Evolutionary conservation across 306 rosid species (phyloP).

Genomic region (Begonia peltatifolia): DNA sequence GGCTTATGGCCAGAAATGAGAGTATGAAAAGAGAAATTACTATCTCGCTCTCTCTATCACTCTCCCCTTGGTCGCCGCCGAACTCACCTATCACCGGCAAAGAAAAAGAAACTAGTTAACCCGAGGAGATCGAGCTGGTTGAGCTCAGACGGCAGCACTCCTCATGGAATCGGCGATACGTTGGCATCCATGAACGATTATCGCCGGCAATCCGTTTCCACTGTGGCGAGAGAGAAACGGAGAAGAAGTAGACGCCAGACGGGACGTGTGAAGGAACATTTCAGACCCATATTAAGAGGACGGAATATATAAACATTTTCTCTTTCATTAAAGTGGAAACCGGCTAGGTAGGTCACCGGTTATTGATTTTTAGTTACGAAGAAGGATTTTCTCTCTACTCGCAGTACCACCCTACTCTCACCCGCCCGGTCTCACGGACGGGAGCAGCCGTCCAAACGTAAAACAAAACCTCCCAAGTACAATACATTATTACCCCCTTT

Average conservation of each 20-base stretch:
- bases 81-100: conserved; percentile 20
- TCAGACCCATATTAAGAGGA: conserved; percentile 33
- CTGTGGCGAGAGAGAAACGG: conserved; percentile 11
- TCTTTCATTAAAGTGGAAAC: conserved; percentile 24
- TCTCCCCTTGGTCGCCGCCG: neutral
- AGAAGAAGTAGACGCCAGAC: conserved; percentile 9
- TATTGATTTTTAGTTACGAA: conserved; percentile 9
- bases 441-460: conserved; percentile 25
- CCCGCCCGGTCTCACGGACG: conserved; percentile 21
- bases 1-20: neutral
- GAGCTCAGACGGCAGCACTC: conserved; percentile 1
- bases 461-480: neutral
- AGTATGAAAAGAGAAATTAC: neutral
- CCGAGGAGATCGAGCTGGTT: neutral
- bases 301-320: conserved; percentile 50
- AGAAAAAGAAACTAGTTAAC: conserved; percentile 3
- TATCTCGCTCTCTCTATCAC: neutral
- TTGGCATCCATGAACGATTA: conserved; percentile 9
- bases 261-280: conserved; percentile 40
- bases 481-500: neutral
- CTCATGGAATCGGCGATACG: neutral
- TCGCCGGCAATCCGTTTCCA: conserved; percentile 25
- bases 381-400: conserved; percentile 13
- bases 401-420: neutral
- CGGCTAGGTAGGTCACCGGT: conserved; percentile 48